These are phyloP conservation scores for Wickerhamiella alocasiicola DNA, from an alignment of 805 yeast genomes.

Conservation along the genomic window DNA sequence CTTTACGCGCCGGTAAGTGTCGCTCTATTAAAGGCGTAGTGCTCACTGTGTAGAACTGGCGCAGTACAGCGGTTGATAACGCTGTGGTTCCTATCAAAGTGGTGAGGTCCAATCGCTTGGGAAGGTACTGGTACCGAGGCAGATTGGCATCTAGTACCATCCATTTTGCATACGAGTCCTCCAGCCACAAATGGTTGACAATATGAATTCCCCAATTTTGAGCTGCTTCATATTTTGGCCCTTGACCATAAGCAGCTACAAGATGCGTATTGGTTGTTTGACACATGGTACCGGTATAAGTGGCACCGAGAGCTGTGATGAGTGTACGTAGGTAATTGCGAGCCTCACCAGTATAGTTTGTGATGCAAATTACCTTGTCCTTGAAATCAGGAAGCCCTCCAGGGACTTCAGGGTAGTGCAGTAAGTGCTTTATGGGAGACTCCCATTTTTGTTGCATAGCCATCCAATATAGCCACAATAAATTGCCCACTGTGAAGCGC, in stretches of 20 bases:
- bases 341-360: conserved; percentile 80
- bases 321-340: conserved; percentile 56
- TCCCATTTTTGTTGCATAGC: conserved; percentile 43
- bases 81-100: conserved; percentile 43
- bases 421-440: conserved; percentile 41
- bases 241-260: conserved; percentile 52
- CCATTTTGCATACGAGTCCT: conserved; percentile 63
- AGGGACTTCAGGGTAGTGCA: conserved; percentile 58
- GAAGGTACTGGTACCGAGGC: conserved; percentile 39
- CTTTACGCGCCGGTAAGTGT: conserved; percentile 28
- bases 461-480: conserved; percentile 67
- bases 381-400: conserved; percentile 42
- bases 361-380: conserved; percentile 47
- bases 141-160: conserved; percentile 34
- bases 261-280: conserved; percentile 58
- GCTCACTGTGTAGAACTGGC: conserved; percentile 27
- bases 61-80: conserved; percentile 33
- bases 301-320: conserved; percentile 60
- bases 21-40: conserved; percentile 11
- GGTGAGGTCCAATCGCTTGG: conserved; percentile 32
- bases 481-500: conserved; percentile 43
- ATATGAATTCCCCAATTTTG: conserved; percentile 51
- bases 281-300: conserved; percentile 51
- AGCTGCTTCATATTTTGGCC: conserved; percentile 69
- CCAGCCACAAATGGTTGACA: conserved; percentile 81